These are phyloP conservation scores for Clausena lansium DNA, from an alignment of 345 rosid species.

Conservation along the genomic window DNA sequence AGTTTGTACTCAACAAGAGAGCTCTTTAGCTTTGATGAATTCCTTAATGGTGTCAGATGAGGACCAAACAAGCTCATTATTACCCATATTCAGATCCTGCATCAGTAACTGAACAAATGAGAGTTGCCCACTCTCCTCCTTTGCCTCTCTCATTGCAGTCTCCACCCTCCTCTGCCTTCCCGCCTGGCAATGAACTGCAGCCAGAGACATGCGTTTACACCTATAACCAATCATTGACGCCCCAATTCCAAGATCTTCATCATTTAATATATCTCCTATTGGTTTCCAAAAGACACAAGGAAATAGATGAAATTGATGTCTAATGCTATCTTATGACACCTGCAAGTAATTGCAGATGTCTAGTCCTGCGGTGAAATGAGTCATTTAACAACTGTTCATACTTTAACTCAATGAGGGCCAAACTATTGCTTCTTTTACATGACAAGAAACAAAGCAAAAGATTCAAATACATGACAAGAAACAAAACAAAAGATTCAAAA, in stretches of 20 bases:
- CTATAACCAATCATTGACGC: background rate
- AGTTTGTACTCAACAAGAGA: background rate
- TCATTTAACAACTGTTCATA: background rate
- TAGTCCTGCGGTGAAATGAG: background rate
- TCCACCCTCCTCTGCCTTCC: conserved; percentile 65
- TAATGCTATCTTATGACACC: background rate
- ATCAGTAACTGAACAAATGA: too few relatives aligned
- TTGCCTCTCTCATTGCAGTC: conserved; percentile 64
- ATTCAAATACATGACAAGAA: too few relatives aligned
- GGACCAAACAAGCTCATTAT: too few relatives aligned
- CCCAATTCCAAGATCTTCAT: background rate
- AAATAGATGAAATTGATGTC: background rate
- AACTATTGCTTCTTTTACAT: background rate
- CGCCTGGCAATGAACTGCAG: conserved; percentile 71
- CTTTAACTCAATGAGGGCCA: background rate
- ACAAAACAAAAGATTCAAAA: background rate
- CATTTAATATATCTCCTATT: background rate
- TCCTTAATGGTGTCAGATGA: background rate
- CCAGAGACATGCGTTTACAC: conserved; percentile 10
- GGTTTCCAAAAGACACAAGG: background rate
- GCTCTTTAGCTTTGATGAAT: background rate
- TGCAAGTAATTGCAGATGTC: background rate
- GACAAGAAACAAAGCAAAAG: background rate
- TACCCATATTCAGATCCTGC: too few relatives aligned
- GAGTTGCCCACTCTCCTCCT: conserved; percentile 53